Evolutionary conservation across 1,284 basidiomycete genomes (phyloP), one percentile per base, ranked within the genome.

Genomic region (Malassezia yamatoensis): DNA sequence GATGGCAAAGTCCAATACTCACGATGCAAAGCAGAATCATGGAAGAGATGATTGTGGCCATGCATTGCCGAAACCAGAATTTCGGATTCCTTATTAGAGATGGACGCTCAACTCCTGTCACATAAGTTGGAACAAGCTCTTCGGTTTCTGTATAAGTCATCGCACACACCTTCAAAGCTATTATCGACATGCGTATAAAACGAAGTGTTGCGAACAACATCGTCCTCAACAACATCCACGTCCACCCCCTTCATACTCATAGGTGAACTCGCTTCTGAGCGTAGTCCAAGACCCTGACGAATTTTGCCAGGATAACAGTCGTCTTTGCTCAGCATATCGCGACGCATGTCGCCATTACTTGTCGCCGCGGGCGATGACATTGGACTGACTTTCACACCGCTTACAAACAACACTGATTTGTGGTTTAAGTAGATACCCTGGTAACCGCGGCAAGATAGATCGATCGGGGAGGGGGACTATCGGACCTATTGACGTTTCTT

Each of bases 31-130:
- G 24, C 20, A 83, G 76, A 64, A 82, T 81, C 51, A 77, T 66
- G 2, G 81, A 79, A 0, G 80, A 81, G 10, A 82, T 64, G 21
- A 77, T 45, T 51, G 80, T 74, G 9, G 80, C 78, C 8, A 78
- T 63, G 10, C 75, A 61, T 62, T 82, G 70, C 52, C 78, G 65
- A 49, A 78, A 72, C 1, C 82, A 53, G 9, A 36, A 34, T 41
- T 37, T 16, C 12, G 37, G 5, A 13, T 45, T 45, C 16, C 43
- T 13, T 24, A 43, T 13, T 13, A 43, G 21, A 32, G 12, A 20
- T 20, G 24, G 43, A 20, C 21, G 43, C 6, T 11, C 18, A 16
- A 32, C 37, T 18, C 15, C n/a, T 18, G 45, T 18, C 12, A 12
- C 24, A 10, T 47, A 12, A 12, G 16, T 13, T 18, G 29, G 21